Evolutionary conservation across 2,329 filamentous ascomycete species (phyloP).

Genomic region (Ophiostoma tasmaniense): DNA sequence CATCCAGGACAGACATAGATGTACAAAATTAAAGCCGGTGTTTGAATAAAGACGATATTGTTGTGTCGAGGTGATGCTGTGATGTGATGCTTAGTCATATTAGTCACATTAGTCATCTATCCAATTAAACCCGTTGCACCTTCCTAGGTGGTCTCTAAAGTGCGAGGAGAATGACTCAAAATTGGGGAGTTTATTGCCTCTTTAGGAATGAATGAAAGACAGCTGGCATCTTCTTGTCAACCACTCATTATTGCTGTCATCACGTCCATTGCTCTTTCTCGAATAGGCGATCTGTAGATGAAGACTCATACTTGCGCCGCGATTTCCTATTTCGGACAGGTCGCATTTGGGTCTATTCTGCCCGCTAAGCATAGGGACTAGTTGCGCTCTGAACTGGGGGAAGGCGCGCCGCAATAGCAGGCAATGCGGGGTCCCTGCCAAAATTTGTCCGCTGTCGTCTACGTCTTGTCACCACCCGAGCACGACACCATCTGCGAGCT

Average conservation of each 20-base stretch:
- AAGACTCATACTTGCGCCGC: background rate
- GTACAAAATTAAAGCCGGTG: no score
- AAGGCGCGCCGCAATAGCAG: background rate
- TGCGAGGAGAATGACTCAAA: background rate
- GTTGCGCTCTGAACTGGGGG: background rate
- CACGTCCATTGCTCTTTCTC: background rate
- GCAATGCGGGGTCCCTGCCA: conserved; percentile 5
- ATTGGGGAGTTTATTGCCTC: background rate
- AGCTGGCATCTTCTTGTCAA: background rate
- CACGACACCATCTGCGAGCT: background rate
- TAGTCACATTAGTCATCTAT: background rate
- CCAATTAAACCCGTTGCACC: background rate
- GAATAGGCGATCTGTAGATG: background rate
- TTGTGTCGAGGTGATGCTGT: background rate
- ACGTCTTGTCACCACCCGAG: background rate
- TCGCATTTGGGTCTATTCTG: conserved; percentile 4
- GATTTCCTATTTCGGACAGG: background rate
- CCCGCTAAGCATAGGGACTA: no score
- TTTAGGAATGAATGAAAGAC: background rate
- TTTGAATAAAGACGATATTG: no score
- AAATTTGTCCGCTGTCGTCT: background rate
- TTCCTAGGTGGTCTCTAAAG: background rate
- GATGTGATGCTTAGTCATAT: background rate
- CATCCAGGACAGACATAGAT: no score
- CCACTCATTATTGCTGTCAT: background rate